A percentile compares a stretch with the other conserved stretches of the same genome.
These are phyloP conservation scores for Pythium coloratum DNA, from an alignment of 352 stramenopile genomes.

Conservation along the genomic window DNA sequence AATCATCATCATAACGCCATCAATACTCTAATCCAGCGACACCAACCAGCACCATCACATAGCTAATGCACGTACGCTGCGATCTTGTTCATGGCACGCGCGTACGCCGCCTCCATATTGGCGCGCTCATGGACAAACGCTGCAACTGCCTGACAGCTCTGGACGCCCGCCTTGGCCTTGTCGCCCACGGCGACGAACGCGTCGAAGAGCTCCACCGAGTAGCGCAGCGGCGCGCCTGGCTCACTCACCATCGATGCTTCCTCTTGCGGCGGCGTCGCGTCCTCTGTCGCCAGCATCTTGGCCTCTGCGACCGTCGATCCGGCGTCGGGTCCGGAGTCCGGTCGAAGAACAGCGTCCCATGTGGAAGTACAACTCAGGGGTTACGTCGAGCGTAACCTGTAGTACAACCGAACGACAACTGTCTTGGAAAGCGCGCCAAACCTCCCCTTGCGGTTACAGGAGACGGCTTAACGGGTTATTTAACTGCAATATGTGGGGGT, in stretches of 20 bases:
- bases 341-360: background rate
- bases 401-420: background rate
- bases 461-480: slow-evolving; percentile 1
- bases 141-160: slow-evolving; percentile 72
- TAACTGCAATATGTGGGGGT: background rate
- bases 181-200: slow-evolving; percentile 71
- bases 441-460: background rate
- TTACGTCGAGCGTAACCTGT: background rate
- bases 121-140: slow-evolving; percentile 63
- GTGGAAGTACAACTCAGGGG: slow-evolving; percentile 7
- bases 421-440: background rate
- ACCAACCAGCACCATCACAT: background rate
- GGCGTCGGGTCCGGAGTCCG: background rate
- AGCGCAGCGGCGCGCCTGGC: slow-evolving; percentile 26
- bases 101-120: slow-evolving; percentile 58
- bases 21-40: background rate
- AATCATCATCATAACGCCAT: background rate
- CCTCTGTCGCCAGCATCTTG: slow-evolving; percentile 7
- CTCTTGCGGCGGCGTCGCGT: background rate
- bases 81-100: slow-evolving; percentile 56
- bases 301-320: background rate
- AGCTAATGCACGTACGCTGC: slow-evolving; percentile 40
- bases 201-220: slow-evolving; percentile 72
- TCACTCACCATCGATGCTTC: background rate
- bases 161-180: slow-evolving; percentile 74